Conservation (phyloP, 164 flowering plant genomes). For the Macadamia tetraphylla region DNA sequence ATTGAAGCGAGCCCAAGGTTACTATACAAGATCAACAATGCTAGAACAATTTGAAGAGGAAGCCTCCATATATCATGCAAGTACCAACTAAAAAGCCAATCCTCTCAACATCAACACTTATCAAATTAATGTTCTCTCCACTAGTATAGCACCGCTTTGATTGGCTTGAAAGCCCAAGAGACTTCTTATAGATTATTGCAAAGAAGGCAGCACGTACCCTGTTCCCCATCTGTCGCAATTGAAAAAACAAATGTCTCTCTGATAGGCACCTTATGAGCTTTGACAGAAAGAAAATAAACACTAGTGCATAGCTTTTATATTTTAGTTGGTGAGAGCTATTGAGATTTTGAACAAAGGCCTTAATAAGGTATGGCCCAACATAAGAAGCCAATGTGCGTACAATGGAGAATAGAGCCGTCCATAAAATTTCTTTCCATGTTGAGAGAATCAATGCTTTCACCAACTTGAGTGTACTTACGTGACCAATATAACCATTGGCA, state of each 20-base stretch:
- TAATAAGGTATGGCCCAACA: constrained; percentile 61
- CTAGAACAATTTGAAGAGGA: constrained; percentile 33
- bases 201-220: constrained; percentile 43
- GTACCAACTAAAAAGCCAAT: constrained; percentile 51
- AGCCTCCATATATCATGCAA: constrained; percentile 73
- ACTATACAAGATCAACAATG: constrained; percentile 30
- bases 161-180: constrained; percentile 51
- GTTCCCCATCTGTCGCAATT: constrained; percentile 40
- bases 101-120: constrained; percentile 72
- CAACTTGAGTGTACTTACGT: constrained; percentile 40
- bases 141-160: constrained; percentile 53
- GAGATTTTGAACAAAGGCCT: constrained; percentile 31
- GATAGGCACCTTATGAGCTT: constrained; percentile 58
- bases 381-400: constrained; percentile 40
- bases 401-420: constrained; percentile 34
- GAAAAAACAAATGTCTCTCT: constrained; percentile 57
- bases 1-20: constrained; percentile 62
- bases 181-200: constrained; percentile 49
- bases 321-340: constrained; percentile 34
- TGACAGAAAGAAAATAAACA: constrained; percentile 43
- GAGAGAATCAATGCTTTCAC: constrained; percentile 35
- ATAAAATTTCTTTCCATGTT: constrained; percentile 13
- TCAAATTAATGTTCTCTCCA: constrained; percentile 69
- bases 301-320: constrained; percentile 51
- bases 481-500: constrained; percentile 8